Base-by-base conservation (phyloP, 805 yeast species). In the Schwanniomyces vanrijiae region DNA sequence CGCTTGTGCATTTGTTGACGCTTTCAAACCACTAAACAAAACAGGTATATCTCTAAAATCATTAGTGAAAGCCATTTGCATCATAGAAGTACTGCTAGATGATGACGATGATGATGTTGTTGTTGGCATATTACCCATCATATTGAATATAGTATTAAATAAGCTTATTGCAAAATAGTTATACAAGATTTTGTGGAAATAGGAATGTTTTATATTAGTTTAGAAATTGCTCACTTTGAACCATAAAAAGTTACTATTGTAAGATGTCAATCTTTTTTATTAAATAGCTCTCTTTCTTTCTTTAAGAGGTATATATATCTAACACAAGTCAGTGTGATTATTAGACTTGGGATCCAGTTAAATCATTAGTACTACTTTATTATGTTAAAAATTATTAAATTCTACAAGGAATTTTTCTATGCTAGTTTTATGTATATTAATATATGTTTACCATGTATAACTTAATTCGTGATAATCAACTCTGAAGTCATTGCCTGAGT, bases 11-110 rank as follows among this genome's bases (percentile, higher is more conserved):
- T 76, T 75, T 26, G 63, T 62, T 3, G 67, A 51, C 3, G 88
- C 88, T 10, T 58, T 59, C 43, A 84, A 59, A 0, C 69, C 66
- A 45, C 69, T 64, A 65, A 84, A 84, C 3, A 84, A 55, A 1
- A 84, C 86, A 0, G 88, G 85, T 48, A 77, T 78, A 34, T 70
- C 61, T 2, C 57, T 45, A 61, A 67, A 84, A 2, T 60, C 54
- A 0, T 77, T 61, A 2, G 83, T 77, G 54, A 84, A 59, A 53
- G 70, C 75, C 57, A 67, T 72, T 59, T 77, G 79, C 88, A 83
- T 83, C 34, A 29, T 28, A 8, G 29, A 9, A 4, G 13, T 13
- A 26, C 29, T 26, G 13, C n/a, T 26, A 10, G 29, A 26, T 13
- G 29, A 26, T 26, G 29, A 26, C 3, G 18, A 9, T 11, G 29